Conservation (phyloP, 2,329 filamentous ascomycete genomes). For the Allantophomopsis cytisporea region DNA sequence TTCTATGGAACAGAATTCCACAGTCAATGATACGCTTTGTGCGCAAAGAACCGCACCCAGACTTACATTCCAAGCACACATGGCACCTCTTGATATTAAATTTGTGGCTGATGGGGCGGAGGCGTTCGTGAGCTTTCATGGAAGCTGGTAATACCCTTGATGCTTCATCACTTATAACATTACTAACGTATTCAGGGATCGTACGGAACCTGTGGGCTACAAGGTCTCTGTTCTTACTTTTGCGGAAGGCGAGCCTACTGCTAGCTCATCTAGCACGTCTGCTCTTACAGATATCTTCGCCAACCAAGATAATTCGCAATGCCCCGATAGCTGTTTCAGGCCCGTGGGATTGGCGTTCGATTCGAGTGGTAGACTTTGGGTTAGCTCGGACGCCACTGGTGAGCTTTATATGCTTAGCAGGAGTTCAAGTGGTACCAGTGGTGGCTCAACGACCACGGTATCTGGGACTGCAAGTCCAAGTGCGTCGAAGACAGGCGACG, state of each 20-base stretch:
- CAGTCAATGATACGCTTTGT: slow-evolving; percentile 30
- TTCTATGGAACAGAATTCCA: slow-evolving; percentile 20
- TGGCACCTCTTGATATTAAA: slow-evolving; percentile 57
- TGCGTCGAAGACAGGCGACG: not conserved
- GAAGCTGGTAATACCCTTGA: slow-evolving; percentile 41
- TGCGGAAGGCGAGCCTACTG: slow-evolving; percentile 24
- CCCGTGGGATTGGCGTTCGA: slow-evolving; percentile 44
- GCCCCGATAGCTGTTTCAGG: slow-evolving; percentile 43
- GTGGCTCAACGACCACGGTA: not conserved
- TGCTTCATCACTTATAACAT: slow-evolving; percentile 7
- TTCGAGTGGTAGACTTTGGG: slow-evolving; percentile 42
- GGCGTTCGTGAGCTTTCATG: slow-evolving; percentile 59
- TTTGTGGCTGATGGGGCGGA: slow-evolving; percentile 43
- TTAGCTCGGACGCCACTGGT: slow-evolving; percentile 48
- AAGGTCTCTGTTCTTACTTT: slow-evolving; percentile 27
- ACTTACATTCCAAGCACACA: slow-evolving; percentile 51
- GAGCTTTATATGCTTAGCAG: slow-evolving; percentile 45
- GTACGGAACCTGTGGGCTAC: slow-evolving; percentile 28
- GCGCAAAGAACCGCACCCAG: slow-evolving; percentile 31
- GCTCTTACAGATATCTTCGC: slow-evolving; percentile 36
- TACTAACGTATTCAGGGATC: slow-evolving; percentile 2
- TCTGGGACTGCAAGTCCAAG: not conserved
- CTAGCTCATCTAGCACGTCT: slow-evolving; percentile 25
- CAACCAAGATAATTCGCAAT: slow-evolving; percentile 35
- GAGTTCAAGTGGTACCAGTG: slow-evolving; percentile 4